Base-by-base conservation (phyloP, 2,329 filamentous ascomycete species). In the Ceratocystis destructans region DNA sequence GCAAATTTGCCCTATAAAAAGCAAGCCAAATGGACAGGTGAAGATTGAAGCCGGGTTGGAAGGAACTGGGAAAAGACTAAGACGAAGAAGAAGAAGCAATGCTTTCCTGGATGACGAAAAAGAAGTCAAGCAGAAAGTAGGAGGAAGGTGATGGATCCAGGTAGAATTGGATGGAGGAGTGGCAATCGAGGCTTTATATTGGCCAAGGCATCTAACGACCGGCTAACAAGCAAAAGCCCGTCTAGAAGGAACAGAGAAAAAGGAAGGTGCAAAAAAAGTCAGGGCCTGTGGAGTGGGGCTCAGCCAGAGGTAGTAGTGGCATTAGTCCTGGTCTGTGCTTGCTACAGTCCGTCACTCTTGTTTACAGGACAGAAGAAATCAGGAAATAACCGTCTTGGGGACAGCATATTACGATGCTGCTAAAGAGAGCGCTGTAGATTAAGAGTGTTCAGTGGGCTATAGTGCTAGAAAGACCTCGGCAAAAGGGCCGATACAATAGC, bases 231-330 rank as follows among this genome's bases (percentile, higher is more conserved):
- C 33, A 41, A 41, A 41, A 41, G 37, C 37, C 10, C 25, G 8
- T 45, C 48, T 25, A 64, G 50, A 50, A 50, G 37, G 44, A 59
- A 48, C 22, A 17, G 8, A 57, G 45, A 62, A 62, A 62, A 63
- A 33, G n/a, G 61, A 50, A 50, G 31, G 45, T 50, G 28, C 53
- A 53, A 25, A 44, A 68, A 61, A 64, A 44, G 28, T 68, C 64
- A 68, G 67, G 64, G 61, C 64, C 67, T 68, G 67, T 68, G 64
- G 64, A 53, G 67, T 68, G 67, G 67, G 67, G 67, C 64, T 55
- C 48, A 50, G 12, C 22, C 15, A n/a, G 53, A 57, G 53, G 53
- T 48, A 33, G 53, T 33, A 53, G 48, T 44, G 53, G 53, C 53
- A 57, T 63, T 63, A 63, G 28, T 50, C 33, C 45, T 33, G 53